phyloP scores from a whole-genome alignment of 352 stramenopile species.

The Globisporangium uncinulatum region DNA sequence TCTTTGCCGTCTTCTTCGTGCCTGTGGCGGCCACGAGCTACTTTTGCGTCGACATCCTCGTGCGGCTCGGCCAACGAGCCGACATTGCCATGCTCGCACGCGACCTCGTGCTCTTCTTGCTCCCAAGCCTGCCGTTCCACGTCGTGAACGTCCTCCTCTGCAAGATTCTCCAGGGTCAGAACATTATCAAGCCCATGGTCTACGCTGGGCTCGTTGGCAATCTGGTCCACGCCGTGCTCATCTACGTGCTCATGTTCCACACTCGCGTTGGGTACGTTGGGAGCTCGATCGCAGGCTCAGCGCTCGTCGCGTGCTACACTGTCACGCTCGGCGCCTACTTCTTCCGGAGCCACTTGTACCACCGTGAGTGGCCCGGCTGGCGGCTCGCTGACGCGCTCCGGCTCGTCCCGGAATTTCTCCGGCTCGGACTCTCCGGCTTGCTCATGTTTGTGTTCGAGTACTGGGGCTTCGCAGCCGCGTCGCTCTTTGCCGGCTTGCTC shows the following conservation, averaged over 20 bases:
- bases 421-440: slow-evolving; percentile 73
- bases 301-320: slow-evolving; percentile 50
- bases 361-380: slow-evolving; percentile 77
- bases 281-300: slow-evolving; percentile 64
- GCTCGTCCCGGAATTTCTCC: slow-evolving; percentile 69
- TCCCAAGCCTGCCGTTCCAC: slow-evolving; percentile 79
- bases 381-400: slow-evolving; percentile 48
- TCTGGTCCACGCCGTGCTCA: slow-evolving; percentile 68
- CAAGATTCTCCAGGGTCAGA: slow-evolving; percentile 84
- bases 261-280: slow-evolving; percentile 68
- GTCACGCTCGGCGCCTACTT: slow-evolving; percentile 65
- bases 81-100: slow-evolving; percentile 66
- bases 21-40: slow-evolving; percentile 57
- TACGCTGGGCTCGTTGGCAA: slow-evolving; percentile 70
- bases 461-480: slow-evolving; percentile 72
- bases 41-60: slow-evolving; percentile 72
- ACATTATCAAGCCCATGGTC: slow-evolving; percentile 81
- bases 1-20: slow-evolving; percentile 62
- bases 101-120: slow-evolving; percentile 57
- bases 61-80: slow-evolving; percentile 58
- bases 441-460: slow-evolving; percentile 87
- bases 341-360: slow-evolving; percentile 51
- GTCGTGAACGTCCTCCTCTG: slow-evolving; percentile 77
- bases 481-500: slow-evolving; percentile 71
- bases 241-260: slow-evolving; percentile 87